Percentiles rank a stretch among this genome's conserved stretches.
Conservation (phyloP, 495 filamentous ascomycete species). For the Tuber aestivum region DNA sequence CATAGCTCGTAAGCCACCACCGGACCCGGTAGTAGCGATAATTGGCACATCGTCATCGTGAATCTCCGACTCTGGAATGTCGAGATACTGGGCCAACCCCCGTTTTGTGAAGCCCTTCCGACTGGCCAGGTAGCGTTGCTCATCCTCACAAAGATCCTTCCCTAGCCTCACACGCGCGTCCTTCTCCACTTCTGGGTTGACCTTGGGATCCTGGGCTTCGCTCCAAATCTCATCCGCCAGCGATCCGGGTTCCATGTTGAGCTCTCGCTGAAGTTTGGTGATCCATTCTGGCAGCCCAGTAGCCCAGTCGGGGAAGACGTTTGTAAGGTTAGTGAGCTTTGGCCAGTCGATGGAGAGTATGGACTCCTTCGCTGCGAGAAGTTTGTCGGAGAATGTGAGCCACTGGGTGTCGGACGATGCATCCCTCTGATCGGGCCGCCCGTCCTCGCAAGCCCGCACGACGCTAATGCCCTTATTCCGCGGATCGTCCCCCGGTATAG, state of each 20-base stretch:
- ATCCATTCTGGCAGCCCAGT: slow-evolving; percentile 67
- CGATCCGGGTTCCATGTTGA: slow-evolving; percentile 77
- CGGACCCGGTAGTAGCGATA: slow-evolving; percentile 89
- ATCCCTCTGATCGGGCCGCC: slow-evolving; percentile 10
- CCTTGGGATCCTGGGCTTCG: slow-evolving; percentile 73
- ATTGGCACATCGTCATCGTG: slow-evolving; percentile 85
- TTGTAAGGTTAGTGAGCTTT: slow-evolving; percentile 28
- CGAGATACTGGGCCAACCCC: slow-evolving; percentile 74
- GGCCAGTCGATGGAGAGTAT: slow-evolving; percentile 34
- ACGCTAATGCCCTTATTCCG: slow-evolving; percentile 5
- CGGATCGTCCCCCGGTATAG: slow-evolving; percentile 7
- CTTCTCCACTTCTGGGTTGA: slow-evolving; percentile 78
- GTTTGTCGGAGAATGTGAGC: slow-evolving; percentile 37
- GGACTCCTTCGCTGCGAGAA: slow-evolving; percentile 32
- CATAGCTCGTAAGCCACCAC: slow-evolving; percentile 81
- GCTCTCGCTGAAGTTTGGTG: slow-evolving; percentile 77
- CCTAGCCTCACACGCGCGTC: slow-evolving; percentile 77
- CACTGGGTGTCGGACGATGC: slow-evolving; percentile 33
- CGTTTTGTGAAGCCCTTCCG: slow-evolving; percentile 59
- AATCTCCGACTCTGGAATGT: slow-evolving; percentile 69
- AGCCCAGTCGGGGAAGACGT: slow-evolving; percentile 73
- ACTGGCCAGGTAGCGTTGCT: slow-evolving; percentile 61
- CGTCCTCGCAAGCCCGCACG: not conserved
- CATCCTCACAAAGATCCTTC: slow-evolving; percentile 74
- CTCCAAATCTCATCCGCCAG: slow-evolving; percentile 88